These are phyloP conservation scores for Aspergillus piperis DNA, from an alignment of 2,329 filamentous ascomycete species.

Conservation along the genomic window DNA sequence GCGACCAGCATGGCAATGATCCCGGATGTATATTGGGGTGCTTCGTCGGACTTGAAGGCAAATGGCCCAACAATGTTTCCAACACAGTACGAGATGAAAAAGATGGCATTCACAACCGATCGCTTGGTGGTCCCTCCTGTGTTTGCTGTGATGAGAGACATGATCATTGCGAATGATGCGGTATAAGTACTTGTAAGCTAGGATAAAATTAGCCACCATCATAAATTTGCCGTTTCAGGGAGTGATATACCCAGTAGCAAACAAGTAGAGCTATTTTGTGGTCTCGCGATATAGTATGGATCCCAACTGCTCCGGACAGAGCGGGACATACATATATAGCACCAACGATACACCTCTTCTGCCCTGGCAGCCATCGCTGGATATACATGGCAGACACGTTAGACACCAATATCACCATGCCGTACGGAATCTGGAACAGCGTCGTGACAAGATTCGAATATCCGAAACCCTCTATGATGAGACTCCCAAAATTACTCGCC, in stretches of 20 bases:
- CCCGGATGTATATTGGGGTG: constrained; percentile 12
- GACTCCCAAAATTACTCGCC: constrained; percentile 1
- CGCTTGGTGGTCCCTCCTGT: constrained; percentile 21
- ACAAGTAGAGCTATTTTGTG: not conserved
- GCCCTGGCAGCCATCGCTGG: not conserved
- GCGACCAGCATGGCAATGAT: not conserved
- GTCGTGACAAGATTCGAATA: not conserved
- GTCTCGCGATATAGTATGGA: not conserved
- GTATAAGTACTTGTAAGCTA: not conserved
- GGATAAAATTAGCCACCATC: not conserved
- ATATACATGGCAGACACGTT: not conserved
- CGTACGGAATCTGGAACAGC: constrained; percentile 1
- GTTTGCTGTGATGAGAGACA: not conserved
- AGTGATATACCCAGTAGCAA: not conserved
- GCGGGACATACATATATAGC: not conserved
- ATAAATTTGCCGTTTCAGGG: not conserved
- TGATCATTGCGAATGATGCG: not conserved
- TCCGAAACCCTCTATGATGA: constrained; percentile 7
- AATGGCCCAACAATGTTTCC: constrained; percentile 22
- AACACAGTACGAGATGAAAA: constrained; percentile 21
- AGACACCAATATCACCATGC: not conserved
- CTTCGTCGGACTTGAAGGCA: constrained; percentile 18
- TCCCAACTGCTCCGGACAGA: not conserved
- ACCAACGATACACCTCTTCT: not conserved
- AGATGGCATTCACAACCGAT: constrained; percentile 16